Evolutionary conservation across 495 filamentous ascomycete species (phyloP).

Genomic region (Physcia stellaris): DNA sequence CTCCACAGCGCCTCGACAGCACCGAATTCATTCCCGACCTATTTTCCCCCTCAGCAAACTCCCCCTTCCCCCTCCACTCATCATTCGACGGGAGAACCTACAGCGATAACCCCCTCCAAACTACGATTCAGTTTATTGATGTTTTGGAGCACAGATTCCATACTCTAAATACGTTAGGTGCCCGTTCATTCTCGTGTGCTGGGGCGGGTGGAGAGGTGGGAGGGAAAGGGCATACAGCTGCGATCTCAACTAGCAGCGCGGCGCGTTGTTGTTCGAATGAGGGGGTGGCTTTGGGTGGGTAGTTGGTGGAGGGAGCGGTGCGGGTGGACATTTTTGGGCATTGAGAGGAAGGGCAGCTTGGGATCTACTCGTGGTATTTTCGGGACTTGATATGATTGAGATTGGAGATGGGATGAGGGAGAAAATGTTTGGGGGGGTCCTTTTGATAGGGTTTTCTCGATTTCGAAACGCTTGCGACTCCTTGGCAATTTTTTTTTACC

Average conservation of each 20-base stretch:
- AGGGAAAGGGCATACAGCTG: constrained; percentile 39
- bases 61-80: too few relatives aligned
- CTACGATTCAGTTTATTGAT: constrained; percentile 91
- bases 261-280: constrained; percentile 73
- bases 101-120: constrained; percentile 82
- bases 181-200: neutral
- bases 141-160: constrained; percentile 90
- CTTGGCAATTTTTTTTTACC: too few relatives aligned
- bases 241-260: constrained; percentile 64
- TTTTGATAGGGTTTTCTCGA: too few relatives aligned
- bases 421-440: too few relatives aligned
- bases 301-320: constrained; percentile 2
- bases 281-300: constrained; percentile 9
- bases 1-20: constrained; percentile 94
- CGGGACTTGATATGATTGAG: neutral
- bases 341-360: neutral
- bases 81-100: constrained; percentile 33
- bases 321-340: neutral
- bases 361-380: neutral
- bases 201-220: constrained; percentile 3
- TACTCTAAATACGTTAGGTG: constrained; percentile 38
- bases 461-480: too few relatives aligned
- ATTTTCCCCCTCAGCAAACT: too few relatives aligned
- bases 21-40: constrained; percentile 96
- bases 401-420: neutral